Evolutionary conservation across 768 basidiomycete genomes (phyloP).

Genomic region (Steccherinum ochraceum): DNA sequence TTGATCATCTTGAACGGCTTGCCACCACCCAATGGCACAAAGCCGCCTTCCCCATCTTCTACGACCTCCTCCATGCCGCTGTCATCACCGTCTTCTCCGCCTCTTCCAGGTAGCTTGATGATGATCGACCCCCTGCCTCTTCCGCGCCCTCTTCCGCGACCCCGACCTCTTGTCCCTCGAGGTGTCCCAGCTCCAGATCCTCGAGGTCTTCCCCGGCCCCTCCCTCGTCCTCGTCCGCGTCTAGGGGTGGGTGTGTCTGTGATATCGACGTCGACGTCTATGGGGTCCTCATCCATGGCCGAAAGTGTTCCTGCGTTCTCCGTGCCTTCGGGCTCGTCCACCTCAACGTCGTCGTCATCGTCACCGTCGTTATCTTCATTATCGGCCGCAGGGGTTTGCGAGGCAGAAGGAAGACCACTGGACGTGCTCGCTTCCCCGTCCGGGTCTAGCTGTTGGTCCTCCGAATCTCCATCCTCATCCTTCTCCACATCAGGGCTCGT

Average conservation of each 20-base stretch:
- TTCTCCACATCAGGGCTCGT: slow-evolving; percentile 22
- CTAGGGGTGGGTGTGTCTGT: slow-evolving; percentile 17
- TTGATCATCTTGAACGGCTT: slow-evolving; percentile 72
- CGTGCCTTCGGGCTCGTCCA: slow-evolving; percentile 2
- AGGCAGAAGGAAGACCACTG: neutral
- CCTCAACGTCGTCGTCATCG: slow-evolving; percentile 7
- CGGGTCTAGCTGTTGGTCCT: neutral
- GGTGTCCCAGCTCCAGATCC: slow-evolving; percentile 27
- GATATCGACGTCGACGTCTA: slow-evolving; percentile 19
- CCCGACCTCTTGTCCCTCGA: slow-evolving; percentile 32
- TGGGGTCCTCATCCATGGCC: slow-evolving; percentile 11
- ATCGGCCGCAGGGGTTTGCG: neutral
- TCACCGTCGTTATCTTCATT: slow-evolving; percentile 5
- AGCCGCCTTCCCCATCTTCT: slow-evolving; percentile 23
- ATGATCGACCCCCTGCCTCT: slow-evolving; percentile 6
- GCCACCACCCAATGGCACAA: slow-evolving; percentile 36
- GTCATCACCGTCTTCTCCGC: slow-evolving; percentile 4
- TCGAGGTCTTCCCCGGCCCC: slow-evolving; percentile 22
- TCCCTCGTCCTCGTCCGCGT: slow-evolving; percentile 20
- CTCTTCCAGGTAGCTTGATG: neutral
- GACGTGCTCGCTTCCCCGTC: slow-evolving; percentile 1
- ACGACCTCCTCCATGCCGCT: neutral
- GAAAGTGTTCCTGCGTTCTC: slow-evolving; percentile 7
- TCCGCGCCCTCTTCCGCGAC: slow-evolving; percentile 21
- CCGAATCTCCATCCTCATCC: slow-evolving; percentile 11